Evolutionary conservation across 225 moss, liverwort and hornwort species (phyloP).

Genomic region (Pleurozium schreberi): DNA sequence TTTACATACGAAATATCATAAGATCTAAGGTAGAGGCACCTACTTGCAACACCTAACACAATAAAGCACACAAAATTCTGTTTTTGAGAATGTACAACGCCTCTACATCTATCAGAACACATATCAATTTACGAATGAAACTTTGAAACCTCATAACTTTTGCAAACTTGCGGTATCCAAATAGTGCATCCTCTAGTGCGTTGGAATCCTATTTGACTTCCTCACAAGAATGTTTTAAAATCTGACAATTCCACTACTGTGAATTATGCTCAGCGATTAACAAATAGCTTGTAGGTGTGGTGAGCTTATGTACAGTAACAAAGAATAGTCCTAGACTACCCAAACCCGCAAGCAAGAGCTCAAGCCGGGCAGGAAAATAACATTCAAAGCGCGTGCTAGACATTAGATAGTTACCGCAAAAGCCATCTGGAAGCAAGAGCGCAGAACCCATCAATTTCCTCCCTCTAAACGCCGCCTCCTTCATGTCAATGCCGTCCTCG

Average conservation of each 20-base stretch:
- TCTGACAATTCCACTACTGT: neutral
- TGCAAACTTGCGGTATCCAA: neutral
- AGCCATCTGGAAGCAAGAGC: conserved; percentile 32
- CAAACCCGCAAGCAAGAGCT: neutral
- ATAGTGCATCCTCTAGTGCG: neutral
- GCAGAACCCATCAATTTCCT: conserved; percentile 45
- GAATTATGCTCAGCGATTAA: neutral
- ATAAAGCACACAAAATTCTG: neutral
- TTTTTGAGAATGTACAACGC: too few relatives aligned
- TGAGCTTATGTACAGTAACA: neutral
- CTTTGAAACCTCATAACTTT: neutral
- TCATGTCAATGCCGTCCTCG: conserved; percentile 36
- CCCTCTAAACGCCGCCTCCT: conserved; percentile 42
- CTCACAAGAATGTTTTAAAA: too few relatives aligned
- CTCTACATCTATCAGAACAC: neutral
- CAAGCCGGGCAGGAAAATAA: neutral
- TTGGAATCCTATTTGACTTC: neutral
- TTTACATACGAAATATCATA: neutral
- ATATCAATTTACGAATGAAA: neutral
- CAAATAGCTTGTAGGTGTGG: neutral
- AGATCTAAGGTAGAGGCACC: neutral
- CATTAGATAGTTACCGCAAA: conserved; percentile 12
- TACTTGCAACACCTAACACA: neutral
- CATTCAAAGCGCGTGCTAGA: neutral
- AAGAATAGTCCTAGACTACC: neutral